phyloP scores from a whole-genome alignment of 2,329 filamentous ascomycete genomes.

The Magnaporthiopsis rhizophila region DNA sequence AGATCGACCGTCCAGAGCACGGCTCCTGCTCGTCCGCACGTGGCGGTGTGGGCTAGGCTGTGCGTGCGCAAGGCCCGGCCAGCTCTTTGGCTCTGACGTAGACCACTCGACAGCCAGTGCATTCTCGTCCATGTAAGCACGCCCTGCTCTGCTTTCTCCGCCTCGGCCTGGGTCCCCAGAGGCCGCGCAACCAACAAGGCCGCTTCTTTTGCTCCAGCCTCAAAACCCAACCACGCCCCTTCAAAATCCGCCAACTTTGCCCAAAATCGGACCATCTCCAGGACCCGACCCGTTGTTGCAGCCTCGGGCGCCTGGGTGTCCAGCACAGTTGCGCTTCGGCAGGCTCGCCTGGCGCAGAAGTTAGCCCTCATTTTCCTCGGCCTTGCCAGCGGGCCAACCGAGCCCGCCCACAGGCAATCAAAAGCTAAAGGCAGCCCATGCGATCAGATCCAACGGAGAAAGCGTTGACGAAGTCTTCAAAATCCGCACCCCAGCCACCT shows the following conservation, averaged over 20 bases:
- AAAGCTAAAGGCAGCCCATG: background rate
- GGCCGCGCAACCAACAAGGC: background rate
- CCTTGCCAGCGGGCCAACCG: background rate
- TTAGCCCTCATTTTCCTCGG: background rate
- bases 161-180: background rate
- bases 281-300: background rate
- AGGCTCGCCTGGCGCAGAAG: background rate
- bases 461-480: background rate
- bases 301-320: background rate
- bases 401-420: no score
- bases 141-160: background rate
- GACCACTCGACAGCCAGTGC: background rate
- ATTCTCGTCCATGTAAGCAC: slow-evolving; percentile 1
- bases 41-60: background rate
- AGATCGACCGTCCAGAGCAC: no score
- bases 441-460: background rate
- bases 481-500: background rate
- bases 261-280: background rate
- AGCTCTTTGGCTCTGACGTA: background rate
- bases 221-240: background rate
- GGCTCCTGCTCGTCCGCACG: background rate
- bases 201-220: background rate
- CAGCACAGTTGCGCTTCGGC: background rate
- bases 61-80: background rate
- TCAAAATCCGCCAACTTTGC: background rate